phyloP scores from a whole-genome alignment of 1,284 basidiomycete species.

The Macrocystidia cucumis region DNA sequence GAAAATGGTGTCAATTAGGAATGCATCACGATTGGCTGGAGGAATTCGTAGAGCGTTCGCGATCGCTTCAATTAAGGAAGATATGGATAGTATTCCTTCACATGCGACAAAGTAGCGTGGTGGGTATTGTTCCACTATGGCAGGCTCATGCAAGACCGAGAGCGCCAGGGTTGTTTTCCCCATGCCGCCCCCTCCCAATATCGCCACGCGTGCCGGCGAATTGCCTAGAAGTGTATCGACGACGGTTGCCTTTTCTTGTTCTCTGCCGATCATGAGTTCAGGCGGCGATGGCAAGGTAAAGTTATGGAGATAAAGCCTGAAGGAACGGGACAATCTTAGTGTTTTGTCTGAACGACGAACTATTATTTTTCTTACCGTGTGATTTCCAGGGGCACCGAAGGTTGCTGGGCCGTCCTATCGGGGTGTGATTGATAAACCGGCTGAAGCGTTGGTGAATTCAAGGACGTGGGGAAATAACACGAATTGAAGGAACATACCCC shows the following conservation, averaged over 20 bases:
- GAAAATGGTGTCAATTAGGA: slow-evolving; percentile 11
- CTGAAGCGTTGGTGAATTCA: no score
- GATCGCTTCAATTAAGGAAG: slow-evolving; percentile 11
- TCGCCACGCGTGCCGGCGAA: slow-evolving; percentile 8
- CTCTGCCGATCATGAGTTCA: slow-evolving; percentile 11
- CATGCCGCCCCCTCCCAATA: slow-evolving; percentile 6
- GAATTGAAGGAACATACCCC: no score
- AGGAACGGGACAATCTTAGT: no score
- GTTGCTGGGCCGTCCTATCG: no score
- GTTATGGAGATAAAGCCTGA: no score
- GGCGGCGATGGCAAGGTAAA: no score
- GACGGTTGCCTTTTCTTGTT: slow-evolving; percentile 9
- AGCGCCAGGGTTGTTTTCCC: slow-evolving; percentile 8
- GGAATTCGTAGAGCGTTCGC: slow-evolving; percentile 13
- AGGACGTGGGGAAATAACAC: no score
- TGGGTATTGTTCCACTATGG: slow-evolving; percentile 8
- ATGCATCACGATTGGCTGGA: slow-evolving; percentile 11
- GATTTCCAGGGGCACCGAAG: no score
- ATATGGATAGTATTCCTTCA: slow-evolving; percentile 13
- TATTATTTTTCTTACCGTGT: no score
- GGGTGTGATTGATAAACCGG: no score
- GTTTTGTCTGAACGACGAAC: no score
- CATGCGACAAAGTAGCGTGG: slow-evolving; percentile 14
- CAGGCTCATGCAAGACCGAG: slow-evolving; percentile 9
- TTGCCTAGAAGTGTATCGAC: slow-evolving; percentile 7